These are phyloP conservation scores for Astrephomene gubernaculifera DNA, from an alignment of 139 green algal species.

Conservation along the genomic window DNA sequence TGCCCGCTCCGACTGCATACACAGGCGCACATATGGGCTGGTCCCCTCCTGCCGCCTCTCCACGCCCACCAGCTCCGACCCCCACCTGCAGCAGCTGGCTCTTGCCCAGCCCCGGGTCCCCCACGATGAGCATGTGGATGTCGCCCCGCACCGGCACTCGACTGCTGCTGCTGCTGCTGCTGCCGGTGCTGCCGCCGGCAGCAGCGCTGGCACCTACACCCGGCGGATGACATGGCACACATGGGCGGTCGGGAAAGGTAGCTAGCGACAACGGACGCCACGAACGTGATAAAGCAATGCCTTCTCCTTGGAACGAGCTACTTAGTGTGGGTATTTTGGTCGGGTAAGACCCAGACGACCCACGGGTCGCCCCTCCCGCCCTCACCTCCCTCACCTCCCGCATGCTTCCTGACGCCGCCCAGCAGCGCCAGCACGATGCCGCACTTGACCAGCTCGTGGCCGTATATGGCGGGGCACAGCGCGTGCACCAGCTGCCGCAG, in stretches of 20 bases:
- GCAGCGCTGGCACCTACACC: no score
- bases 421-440: conserved; percentile 91
- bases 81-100: conserved; percentile 89
- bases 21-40: no score
- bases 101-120: conserved; percentile 91
- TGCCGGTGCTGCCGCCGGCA: background rate
- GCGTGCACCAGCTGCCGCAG: conserved; percentile 84
- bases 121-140: conserved; percentile 90
- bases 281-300: no score
- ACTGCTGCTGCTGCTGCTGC: background rate
- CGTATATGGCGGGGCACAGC: conserved; percentile 92
- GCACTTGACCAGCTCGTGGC: conserved; percentile 92
- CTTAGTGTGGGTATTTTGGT: background rate
- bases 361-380: background rate
- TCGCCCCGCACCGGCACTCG: conserved; percentile 78
- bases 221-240: no score
- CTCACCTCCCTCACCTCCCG: background rate
- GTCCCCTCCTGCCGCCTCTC: background rate
- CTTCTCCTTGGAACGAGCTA: no score
- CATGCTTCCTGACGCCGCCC: conserved; percentile 87
- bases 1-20: no score
- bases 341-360: background rate
- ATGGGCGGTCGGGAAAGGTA: no score
- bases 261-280: no score
- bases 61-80: background rate